Percentiles rank a stretch among this genome's conserved stretches.
Evolutionary conservation across 257 asterid species (phyloP).

Genomic region (Solanum pinnatisectum): DNA sequence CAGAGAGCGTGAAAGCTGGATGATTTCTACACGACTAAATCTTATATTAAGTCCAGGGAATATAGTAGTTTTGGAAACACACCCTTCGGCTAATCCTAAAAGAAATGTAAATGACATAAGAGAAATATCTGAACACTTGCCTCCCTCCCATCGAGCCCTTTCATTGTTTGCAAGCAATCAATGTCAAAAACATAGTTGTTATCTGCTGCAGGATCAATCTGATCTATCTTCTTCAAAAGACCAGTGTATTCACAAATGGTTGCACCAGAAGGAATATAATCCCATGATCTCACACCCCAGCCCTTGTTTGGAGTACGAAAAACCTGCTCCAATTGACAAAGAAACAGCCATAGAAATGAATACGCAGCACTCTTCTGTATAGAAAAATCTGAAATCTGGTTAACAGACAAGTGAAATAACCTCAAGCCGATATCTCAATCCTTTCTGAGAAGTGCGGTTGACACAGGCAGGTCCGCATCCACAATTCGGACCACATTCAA

Average conservation of each 20-base stretch:
- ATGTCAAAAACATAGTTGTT: slow-evolving; percentile 70
- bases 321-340: slow-evolving; percentile 28
- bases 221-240: slow-evolving; percentile 40
- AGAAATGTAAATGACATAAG: not conserved
- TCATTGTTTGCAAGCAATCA: slow-evolving; percentile 86
- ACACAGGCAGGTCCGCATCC: slow-evolving; percentile 69
- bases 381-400: not conserved
- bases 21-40: not conserved
- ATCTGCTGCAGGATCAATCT: slow-evolving; percentile 44
- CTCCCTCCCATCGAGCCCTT: slow-evolving; percentile 87
- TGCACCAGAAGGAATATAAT: slow-evolving; percentile 74
- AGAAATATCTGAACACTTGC: slow-evolving; percentile 12
- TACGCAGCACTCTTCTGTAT: not conserved
- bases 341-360: not conserved
- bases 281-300: slow-evolving; percentile 95
- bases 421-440: slow-evolving; percentile 52
- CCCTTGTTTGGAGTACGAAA: slow-evolving; percentile 81
- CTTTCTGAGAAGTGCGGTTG: slow-evolving; percentile 54
- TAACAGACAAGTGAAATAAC: slow-evolving; percentile 15
- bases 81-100: not conserved
- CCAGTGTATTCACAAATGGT: slow-evolving; percentile 85
- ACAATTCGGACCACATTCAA: slow-evolving; percentile 77
- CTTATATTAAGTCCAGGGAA: not conserved
- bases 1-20: not conserved
- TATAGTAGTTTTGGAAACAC: not conserved